Evolutionary conservation across 129 eudicot genomes (phyloP), one percentile per base, ranked within the genome.

Genomic region (Escallonia herrerae): DNA sequence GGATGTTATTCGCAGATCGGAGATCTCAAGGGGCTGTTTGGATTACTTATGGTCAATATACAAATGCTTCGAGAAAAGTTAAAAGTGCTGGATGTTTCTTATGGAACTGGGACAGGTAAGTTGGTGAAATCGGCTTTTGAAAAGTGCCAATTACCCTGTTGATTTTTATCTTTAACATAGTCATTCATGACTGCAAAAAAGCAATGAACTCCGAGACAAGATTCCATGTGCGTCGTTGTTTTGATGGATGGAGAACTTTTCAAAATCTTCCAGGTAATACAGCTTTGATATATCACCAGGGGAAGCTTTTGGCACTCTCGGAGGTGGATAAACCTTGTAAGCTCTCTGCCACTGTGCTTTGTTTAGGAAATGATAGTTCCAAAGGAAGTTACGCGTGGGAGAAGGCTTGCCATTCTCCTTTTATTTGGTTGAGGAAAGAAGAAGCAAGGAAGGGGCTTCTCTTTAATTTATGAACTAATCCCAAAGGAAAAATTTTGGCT

Each of bases 321-420:
- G 99, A 94, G 82, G 95, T 67, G n/a, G 99, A 94, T 66, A 94
- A 89, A 80, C 99, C 99, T 42, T 94, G 99, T 94, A 86, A 83
- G 81, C 45, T 54, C 38, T 41, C 74, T 33, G 46, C 55, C 43
- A 40, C 33, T 60, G 0, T 52, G 6, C 40, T 53, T 52, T 57
- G 58, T 58, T 11, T 58, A 5, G 3, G 33, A 22, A 22, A 22
- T 22, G 33, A 22, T 22, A 22, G 33, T 22, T 22, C 1, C 33
- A 22, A 11, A 11, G 11, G 4, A 6, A 51, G 56, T 51, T n/a
- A n/a, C n/a, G n/a, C n/a, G n/a, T n/a, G 56, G 56, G 0, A 51
- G 12, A 51, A 6, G 12, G n/a, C 33, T 22, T 22, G 33, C 33
- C 33, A 22, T 22, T 22, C 33, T 22, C 33, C 33, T 22, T 22